Base-by-base conservation (phyloP, 768 basidiomycete species). In the Hemileccinum impolitum region DNA sequence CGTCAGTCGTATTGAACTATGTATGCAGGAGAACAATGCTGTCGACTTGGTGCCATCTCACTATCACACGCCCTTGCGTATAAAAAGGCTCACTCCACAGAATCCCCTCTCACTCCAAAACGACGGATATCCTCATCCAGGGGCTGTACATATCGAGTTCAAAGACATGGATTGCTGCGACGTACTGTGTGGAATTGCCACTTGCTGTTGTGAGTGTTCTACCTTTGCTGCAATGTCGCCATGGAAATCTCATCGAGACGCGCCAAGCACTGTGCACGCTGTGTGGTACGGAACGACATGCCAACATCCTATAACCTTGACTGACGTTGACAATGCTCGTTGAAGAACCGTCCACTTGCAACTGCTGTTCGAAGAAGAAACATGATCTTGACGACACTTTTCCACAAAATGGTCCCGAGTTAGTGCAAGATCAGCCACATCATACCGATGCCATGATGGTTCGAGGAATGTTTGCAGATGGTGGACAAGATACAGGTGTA, bases 101-200 rank as follows among this genome's bases (percentile, higher is more conserved):
- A 37, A 12, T 14, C 2, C 19, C 12, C 19, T 19, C 43, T 32
- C 21, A 31, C 26, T 15, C 17, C 4, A 8, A 15, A 41, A 44
- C 50, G 31, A 15, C 52, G n/a, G 37, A 34, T 17, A 31, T 4
- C 13, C 11, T 18, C 11, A 17, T 50, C 9, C 34, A 15, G 31
- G 5, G 14, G 32, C 23, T 13, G 12, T 21, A 39, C 12, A 31
- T n/a, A 14, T 21, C 8, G n/a, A 17, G n/a, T 18, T 36, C 23
- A 21, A 38, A 25, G 31, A 17, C 14, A 62, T 62, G 60, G 63
- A 63, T 37, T 60, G 51, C 39, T 65, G 62, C 18, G 61, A 65
- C 18, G 14, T 54, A n/a, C 34, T 63, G 30, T 50, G 58, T 25
- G 54, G 52, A 26, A 47, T 63, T 19, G 0, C 50, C 4, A 54